Evolutionary conservation across 202 grass and related monocot species (phyloP).

Genomic region (Musa balbisiana): DNA sequence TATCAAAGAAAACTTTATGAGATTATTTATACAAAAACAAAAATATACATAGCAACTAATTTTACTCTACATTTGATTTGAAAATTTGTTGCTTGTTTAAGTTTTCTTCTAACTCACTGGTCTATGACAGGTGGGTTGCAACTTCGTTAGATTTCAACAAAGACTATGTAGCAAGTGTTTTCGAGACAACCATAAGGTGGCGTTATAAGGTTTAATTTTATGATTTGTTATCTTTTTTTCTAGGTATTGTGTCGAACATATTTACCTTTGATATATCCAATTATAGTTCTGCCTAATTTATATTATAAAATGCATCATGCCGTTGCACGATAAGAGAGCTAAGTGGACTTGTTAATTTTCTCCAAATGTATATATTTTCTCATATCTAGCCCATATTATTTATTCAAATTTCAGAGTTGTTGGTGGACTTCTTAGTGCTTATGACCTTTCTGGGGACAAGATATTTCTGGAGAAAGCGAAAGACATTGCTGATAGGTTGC

Average conservation of each 20-base stretch:
- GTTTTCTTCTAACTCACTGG: slow-evolving; percentile 5
- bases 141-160: slow-evolving; percentile 93
- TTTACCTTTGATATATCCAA: slow-evolving; percentile 1
- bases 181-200: slow-evolving; percentile 99
- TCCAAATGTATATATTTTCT: neutral
- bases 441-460: slow-evolving; percentile 85
- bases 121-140: slow-evolving; percentile 82
- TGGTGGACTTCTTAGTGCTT: slow-evolving; percentile 86
- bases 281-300: slow-evolving; percentile 10
- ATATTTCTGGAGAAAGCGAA: slow-evolving; percentile 93
- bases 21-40: too few relatives aligned
- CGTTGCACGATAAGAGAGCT: neutral
- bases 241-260: neutral
- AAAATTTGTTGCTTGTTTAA: slow-evolving; percentile 1
- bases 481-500: slow-evolving; percentile 85
- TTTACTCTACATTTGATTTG: neutral
- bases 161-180: slow-evolving; percentile 92
- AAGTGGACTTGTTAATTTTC: neutral
- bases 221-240: slow-evolving; percentile 9
- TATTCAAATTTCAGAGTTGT: slow-evolving; percentile 59
- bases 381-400: neutral
- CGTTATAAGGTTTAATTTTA: slow-evolving; percentile 83
- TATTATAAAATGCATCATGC: neutral
- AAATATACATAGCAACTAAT: neutral
- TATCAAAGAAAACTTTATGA: neutral